Evolutionary conservation across 2,329 filamentous ascomycete genomes (phyloP).

Genomic region (Cytospora piceae): DNA sequence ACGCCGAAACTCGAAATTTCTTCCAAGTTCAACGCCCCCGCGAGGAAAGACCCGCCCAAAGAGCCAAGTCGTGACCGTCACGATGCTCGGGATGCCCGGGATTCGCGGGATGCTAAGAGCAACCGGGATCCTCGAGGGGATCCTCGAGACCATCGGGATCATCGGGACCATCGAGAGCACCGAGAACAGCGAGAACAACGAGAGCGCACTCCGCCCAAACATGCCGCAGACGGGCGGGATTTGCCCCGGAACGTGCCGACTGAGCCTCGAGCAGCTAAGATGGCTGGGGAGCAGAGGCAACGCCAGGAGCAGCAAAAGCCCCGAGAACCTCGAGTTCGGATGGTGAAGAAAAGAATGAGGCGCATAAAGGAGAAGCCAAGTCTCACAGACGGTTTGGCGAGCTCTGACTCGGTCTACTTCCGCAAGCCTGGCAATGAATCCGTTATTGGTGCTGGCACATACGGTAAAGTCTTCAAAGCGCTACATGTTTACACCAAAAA

Average conservation of each 20-base stretch:
- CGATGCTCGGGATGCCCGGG: slow-evolving; percentile 37
- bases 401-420: slow-evolving; percentile 89
- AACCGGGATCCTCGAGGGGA: slow-evolving; percentile 36
- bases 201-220: slow-evolving; percentile 11
- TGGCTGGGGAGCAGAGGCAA: slow-evolving; percentile 26
- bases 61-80: slow-evolving; percentile 47
- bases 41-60: slow-evolving; percentile 25
- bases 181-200: slow-evolving; percentile 43
- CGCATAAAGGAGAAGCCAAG: slow-evolving; percentile 72
- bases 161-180: slow-evolving; percentile 29
- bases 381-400: slow-evolving; percentile 71
- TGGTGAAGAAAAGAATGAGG: slow-evolving; percentile 69
- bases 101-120: slow-evolving; percentile 25
- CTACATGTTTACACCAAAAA: slow-evolving; percentile 87
- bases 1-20: slow-evolving; percentile 68
- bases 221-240: slow-evolving; percentile 34
- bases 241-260: slow-evolving; percentile 56
- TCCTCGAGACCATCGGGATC: slow-evolving; percentile 20
- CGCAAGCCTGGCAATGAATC: slow-evolving; percentile 97
- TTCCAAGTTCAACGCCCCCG: slow-evolving; percentile 67
- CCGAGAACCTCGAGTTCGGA: slow-evolving; percentile 55
- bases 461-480: slow-evolving; percentile 95
- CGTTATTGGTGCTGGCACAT: slow-evolving; percentile 92
- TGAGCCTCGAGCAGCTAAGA: slow-evolving; percentile 49
- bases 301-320: slow-evolving; percentile 36